A percentile compares a stretch with the other conserved stretches of the same genome.
These are phyloP conservation scores for Lichtheimia corymbifera DNA, from an alignment of 371 early-diverging fungal species.

Conservation along the genomic window DNA sequence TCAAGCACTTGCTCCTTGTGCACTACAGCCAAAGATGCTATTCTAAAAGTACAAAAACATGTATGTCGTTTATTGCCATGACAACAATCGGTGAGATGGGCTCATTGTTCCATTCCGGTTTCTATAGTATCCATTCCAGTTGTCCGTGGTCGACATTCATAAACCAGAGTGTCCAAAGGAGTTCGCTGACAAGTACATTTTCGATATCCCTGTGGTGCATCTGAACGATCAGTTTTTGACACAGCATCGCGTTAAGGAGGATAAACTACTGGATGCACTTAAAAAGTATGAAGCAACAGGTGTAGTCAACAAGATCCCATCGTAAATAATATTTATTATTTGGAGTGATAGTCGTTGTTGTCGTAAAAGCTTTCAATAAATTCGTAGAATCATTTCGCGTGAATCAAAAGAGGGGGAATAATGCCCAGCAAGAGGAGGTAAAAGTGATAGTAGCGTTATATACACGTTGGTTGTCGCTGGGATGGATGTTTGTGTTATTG, in stretches of 20 bases:
- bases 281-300: slow-evolving; percentile 36
- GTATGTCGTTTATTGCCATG: slow-evolving; percentile 15
- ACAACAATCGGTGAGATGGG: background rate
- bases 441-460: background rate
- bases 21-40: slow-evolving; percentile 42
- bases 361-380: too few species aligned
- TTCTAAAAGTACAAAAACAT: slow-evolving; percentile 47
- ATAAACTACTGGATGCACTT: slow-evolving; percentile 37
- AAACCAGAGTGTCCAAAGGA: slow-evolving; percentile 52
- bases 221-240: slow-evolving; percentile 49
- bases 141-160: slow-evolving; percentile 46
- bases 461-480: too few species aligned
- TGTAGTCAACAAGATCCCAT: slow-evolving; percentile 20
- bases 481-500: too few species aligned
- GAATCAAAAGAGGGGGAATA: background rate
- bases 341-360: too few species aligned
- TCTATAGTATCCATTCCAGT: slow-evolving; percentile 34
- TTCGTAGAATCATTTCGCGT: background rate
- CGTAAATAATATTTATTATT: background rate
- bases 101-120: background rate
- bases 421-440: background rate
- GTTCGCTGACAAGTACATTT: slow-evolving; percentile 48
- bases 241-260: slow-evolving; percentile 48
- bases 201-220: slow-evolving; percentile 53
- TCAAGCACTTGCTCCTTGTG: slow-evolving; percentile 56